A percentile compares a stretch with the other conserved stretches of the same genome.
Conservation (phyloP, 139 green algal species). For the Volvox reticuliferus region DNA sequence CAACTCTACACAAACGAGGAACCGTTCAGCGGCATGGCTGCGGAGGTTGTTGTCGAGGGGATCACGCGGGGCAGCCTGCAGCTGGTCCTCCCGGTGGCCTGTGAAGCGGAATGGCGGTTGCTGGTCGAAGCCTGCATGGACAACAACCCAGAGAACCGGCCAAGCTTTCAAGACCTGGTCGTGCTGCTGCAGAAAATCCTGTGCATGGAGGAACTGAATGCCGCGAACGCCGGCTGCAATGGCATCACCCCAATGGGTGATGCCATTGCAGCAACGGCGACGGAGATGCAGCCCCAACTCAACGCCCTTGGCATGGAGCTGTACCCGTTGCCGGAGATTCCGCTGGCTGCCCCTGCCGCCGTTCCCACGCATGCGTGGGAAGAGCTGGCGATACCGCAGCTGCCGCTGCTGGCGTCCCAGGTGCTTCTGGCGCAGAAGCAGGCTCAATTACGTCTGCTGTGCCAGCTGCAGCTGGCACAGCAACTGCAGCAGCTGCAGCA, state of each 20-base stretch:
- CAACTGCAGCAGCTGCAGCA: constrained; percentile 7
- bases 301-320: neutral
- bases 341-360: neutral
- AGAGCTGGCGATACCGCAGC: neutral
- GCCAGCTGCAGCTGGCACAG: neutral
- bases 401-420: neutral
- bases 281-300: neutral
- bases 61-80: constrained; percentile 73
- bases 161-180: constrained; percentile 77
- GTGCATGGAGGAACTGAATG: constrained; percentile 38
- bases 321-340: neutral
- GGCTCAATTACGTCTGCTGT: too few species aligned
- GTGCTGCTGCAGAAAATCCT: constrained; percentile 74
- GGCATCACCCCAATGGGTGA: too few species aligned
- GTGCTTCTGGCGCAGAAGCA: neutral
- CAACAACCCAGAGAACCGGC: constrained; percentile 70
- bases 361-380: neutral
- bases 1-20: constrained; percentile 74
- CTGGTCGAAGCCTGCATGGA: constrained; percentile 87
- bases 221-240: constrained; percentile 32
- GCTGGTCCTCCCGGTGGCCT: constrained; percentile 76
- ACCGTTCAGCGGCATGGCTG: constrained; percentile 68
- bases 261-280: neutral
- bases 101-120: constrained; percentile 82
- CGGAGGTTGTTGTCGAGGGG: constrained; percentile 79